These are phyloP conservation scores for Rutidosis leptorrhynchoides DNA, from an alignment of 129 eudicot species.

Conservation along the genomic window DNA sequence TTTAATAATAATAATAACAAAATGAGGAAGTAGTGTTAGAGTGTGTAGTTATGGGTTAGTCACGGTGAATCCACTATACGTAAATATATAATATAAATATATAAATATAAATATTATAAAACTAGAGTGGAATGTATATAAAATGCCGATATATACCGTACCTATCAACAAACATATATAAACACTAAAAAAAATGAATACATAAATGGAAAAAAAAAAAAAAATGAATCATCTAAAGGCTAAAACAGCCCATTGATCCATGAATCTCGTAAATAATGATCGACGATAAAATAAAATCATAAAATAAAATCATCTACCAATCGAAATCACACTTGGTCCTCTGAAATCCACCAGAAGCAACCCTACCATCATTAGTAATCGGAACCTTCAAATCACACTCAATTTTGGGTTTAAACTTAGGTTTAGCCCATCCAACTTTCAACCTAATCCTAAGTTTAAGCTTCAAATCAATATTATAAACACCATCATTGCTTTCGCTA, in stretches of 20 bases:
- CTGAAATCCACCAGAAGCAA: constrained; percentile 7
- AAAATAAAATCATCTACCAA: constrained; percentile 15
- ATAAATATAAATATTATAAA: no score
- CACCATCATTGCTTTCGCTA: constrained; percentile 28
- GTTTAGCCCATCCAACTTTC: constrained; percentile 48
- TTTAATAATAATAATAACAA: no score
- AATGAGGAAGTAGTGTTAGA: no score
- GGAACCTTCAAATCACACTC: constrained; percentile 28
- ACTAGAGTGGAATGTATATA: neutral
- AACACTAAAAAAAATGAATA: neutral
- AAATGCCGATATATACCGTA: neutral
- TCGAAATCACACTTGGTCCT: constrained; percentile 29
- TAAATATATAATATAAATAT: no score
- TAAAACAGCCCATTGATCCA: neutral
- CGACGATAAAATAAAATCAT: neutral
- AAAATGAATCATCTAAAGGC: neutral
- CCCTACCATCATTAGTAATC: neutral
- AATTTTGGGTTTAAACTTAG: constrained; percentile 46
- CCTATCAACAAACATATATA: no score
- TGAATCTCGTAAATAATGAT: neutral
- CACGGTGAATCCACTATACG: no score
- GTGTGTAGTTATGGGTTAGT: no score
- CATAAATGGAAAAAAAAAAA: neutral
- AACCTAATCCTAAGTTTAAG: constrained; percentile 45
- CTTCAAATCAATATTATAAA: constrained; percentile 50